Evolutionary conservation across 106 monocot genomes (phyloP).

Genomic region (Iris macrosiphon): DNA sequence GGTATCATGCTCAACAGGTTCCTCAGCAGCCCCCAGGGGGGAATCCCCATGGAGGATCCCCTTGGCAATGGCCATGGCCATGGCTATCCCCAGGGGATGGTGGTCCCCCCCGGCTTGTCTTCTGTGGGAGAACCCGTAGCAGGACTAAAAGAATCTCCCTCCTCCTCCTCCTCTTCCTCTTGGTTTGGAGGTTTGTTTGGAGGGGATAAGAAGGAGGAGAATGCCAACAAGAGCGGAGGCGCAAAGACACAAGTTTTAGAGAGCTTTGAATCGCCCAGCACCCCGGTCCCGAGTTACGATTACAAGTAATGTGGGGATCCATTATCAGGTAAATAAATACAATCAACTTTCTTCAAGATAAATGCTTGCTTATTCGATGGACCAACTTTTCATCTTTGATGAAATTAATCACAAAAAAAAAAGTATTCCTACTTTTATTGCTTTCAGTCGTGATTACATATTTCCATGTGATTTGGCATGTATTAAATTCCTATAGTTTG

Average conservation of each 20-base stretch:
- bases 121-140: conserved; percentile 9
- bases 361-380: too few relatives aligned
- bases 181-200: conserved; percentile 20
- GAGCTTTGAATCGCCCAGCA: conserved; percentile 21
- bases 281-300: conserved; percentile 18
- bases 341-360: too few relatives aligned
- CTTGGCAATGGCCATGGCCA: too few relatives aligned
- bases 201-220: conserved; percentile 17
- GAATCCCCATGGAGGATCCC: conserved; percentile 14
- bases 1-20: conserved; percentile 27
- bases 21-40: conserved; percentile 13
- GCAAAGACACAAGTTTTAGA: conserved; percentile 13
- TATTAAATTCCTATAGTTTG: too few relatives aligned
- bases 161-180: conserved; percentile 6
- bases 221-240: background rate
- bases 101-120: conserved; percentile 5
- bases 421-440: too few relatives aligned
- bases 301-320: too few relatives aligned
- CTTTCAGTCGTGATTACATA: too few relatives aligned
- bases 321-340: too few relatives aligned
- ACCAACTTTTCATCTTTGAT: too few relatives aligned
- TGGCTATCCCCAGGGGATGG: too few relatives aligned
- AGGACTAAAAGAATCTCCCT: background rate
- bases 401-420: too few relatives aligned
- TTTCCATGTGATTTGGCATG: too few relatives aligned